Percentiles rank a stretch among this genome's conserved stretches.
phyloP scores from a whole-genome alignment of 805 yeast species.

The Candida germanica region DNA sequence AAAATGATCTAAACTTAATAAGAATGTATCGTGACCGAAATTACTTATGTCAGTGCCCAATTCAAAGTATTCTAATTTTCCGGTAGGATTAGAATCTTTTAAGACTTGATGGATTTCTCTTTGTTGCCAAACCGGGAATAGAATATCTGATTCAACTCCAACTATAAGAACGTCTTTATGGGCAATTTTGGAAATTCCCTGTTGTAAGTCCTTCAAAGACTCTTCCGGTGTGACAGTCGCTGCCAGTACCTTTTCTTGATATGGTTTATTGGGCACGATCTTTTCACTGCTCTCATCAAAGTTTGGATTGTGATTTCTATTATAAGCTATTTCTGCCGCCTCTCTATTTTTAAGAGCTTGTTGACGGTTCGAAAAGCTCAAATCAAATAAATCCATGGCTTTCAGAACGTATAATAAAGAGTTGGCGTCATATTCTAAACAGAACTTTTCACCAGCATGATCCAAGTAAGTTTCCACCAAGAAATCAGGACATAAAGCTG shows the following conservation, averaged over 20 bases:
- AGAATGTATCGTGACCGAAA: constrained; percentile 90
- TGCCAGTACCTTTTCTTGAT: constrained; percentile 48
- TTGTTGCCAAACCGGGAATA: constrained; percentile 96
- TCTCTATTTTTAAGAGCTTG: constrained; percentile 42
- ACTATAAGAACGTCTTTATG: constrained; percentile 69
- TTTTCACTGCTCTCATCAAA: constrained; percentile 6
- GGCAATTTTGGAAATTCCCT: constrained; percentile 63
- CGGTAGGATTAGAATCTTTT: constrained; percentile 23
- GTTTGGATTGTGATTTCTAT: constrained; percentile 6
- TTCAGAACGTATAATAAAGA: constrained; percentile 83
- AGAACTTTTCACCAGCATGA: constrained; percentile 93
- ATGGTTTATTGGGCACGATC: constrained; percentile 50
- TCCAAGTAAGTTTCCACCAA: constrained; percentile 89
- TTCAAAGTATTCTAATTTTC: constrained; percentile 59
- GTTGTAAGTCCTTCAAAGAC: constrained; percentile 54
- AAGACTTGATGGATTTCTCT: constrained; percentile 69
- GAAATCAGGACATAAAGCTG: constrained; percentile 92
- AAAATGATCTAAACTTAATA: constrained; percentile 72
- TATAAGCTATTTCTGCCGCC: constrained; percentile 30
- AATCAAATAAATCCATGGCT: constrained; percentile 92
- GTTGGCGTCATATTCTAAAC: constrained; percentile 86
- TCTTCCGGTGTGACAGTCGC: constrained; percentile 52
- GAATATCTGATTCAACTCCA: constrained; percentile 90
- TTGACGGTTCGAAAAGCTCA: constrained; percentile 50
- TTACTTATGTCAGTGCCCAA: constrained; percentile 72